phyloP scores from a whole-genome alignment of 352 stramenopile genomes.

The Phytopythium montanum region DNA sequence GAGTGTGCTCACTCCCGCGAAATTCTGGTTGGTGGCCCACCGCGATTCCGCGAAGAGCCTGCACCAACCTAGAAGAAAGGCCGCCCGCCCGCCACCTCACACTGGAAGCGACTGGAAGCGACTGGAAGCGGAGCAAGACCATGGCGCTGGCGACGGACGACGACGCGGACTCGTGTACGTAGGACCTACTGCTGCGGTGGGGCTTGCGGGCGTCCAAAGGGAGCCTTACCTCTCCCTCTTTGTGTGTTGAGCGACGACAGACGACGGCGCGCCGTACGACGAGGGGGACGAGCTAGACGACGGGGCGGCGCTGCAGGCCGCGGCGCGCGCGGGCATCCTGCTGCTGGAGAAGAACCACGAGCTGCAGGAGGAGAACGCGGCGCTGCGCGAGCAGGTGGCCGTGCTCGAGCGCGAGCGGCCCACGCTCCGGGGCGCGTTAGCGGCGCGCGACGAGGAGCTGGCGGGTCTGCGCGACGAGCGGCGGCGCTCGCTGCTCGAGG shows the following conservation, averaged over 20 bases:
- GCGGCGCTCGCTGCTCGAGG: slow-evolving; percentile 41
- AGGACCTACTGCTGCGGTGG: too few relatives aligned
- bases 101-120: not conserved
- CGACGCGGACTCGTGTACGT: slow-evolving; percentile 2
- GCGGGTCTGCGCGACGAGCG: slow-evolving; percentile 38
- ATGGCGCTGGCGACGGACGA: slow-evolving; percentile 1
- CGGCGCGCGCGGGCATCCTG: slow-evolving; percentile 63
- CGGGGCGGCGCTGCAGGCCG: slow-evolving; percentile 58
- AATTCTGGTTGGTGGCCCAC: not conserved
- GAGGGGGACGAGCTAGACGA: slow-evolving; percentile 49
- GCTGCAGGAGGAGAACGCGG: slow-evolving; percentile 51
- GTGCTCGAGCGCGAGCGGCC: slow-evolving; percentile 49
- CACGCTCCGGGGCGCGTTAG: slow-evolving; percentile 36
- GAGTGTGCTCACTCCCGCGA: not conserved
- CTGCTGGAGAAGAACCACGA: slow-evolving; percentile 74
- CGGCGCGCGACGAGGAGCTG: slow-evolving; percentile 35
- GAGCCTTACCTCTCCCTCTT: not conserved
- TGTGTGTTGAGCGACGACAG: not conserved
- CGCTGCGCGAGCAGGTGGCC: slow-evolving; percentile 53
- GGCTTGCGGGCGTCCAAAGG: not conserved
- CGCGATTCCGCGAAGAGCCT: too few relatives aligned
- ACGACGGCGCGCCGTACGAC: slow-evolving; percentile 8
- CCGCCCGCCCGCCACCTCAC: not conserved
- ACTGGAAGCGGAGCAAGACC: not conserved
- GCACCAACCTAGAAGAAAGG: not conserved